These are phyloP conservation scores for Dissophora globulifera DNA, from an alignment of 192 early-diverging fungal genomes.

Conservation along the genomic window DNA sequence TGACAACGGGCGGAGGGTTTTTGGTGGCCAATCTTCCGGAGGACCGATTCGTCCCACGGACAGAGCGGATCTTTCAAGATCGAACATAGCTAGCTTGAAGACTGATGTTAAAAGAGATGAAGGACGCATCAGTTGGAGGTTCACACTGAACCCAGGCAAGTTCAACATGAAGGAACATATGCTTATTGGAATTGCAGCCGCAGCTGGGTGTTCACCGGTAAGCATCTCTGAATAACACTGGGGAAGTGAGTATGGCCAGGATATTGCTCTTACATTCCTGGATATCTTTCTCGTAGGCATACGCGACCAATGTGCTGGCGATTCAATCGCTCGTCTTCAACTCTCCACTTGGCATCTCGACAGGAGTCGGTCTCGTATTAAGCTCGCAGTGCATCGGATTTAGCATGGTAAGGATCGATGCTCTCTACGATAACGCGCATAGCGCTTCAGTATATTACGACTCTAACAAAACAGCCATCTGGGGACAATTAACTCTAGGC, in stretches of 20 bases:
- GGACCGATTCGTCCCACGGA: slow-evolving; percentile 17
- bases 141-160: slow-evolving; percentile 43
- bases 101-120: not conserved
- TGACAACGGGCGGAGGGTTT: slow-evolving; percentile 5
- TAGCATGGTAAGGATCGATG: slow-evolving; percentile 32
- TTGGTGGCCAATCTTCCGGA: not conserved
- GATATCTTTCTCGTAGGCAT: slow-evolving; percentile 14
- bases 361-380: slow-evolving; percentile 32
- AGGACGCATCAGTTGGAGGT: slow-evolving; percentile 15
- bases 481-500: no score
- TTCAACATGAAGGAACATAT: slow-evolving; percentile 81
- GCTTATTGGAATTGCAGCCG: slow-evolving; percentile 67
- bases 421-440: no score
- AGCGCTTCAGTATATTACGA: no score
- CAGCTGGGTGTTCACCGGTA: slow-evolving; percentile 61
- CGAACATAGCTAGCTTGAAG: slow-evolving; percentile 8
- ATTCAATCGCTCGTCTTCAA: slow-evolving; percentile 37
- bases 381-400: slow-evolving; percentile 48
- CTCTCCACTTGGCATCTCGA: slow-evolving; percentile 14
- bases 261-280: no score
- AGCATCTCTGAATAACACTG: not conserved
- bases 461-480: no score
- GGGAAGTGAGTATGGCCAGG: no score
- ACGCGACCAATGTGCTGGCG: slow-evolving; percentile 40
- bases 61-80: slow-evolving; percentile 3